Evolutionary conservation across 352 stramenopile species (phyloP), one percentile per base, ranked within the genome.

Genomic region (Globisporangium iwayamae): DNA sequence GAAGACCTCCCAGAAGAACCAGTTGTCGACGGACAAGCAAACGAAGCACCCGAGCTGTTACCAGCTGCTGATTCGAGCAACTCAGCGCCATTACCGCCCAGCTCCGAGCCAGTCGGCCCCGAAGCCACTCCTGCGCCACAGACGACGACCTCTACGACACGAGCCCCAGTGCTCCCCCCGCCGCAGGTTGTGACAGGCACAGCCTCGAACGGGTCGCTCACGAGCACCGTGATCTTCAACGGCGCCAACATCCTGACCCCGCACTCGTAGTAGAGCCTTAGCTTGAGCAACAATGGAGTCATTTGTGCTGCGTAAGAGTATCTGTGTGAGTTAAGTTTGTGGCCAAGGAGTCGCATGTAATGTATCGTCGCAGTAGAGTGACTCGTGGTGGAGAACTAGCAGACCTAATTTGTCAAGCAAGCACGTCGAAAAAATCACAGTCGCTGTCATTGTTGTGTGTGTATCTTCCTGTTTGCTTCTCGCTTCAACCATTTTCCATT

Each of bases 161-260:
- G 32, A 57, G 30, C 30, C 18, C 51, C 51, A 11, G 51, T 45
- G 34, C 4, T 56, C 41, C 28, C 28, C 2, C 51, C 52, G 6
- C 52, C 32, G 22, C 28, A 18, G 52, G 18, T 57, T 13, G 55
- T 60, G 55, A 60, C 38, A 1, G 20, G 55, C 20, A 60, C n/a
- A 16, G n/a, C 55, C 22, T 38, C 55, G 20, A 47, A 60, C 30
- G 55, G 55, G 14, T 36, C 55, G 18, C 39, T 50, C 36, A 60
- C 55, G 55, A 60, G 55, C 55, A 51, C 55, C 34, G 38, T 60
- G 20, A 60, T 60, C 38, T 60, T 60, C 55, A 51, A 22, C 39
- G 55, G 36, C 16, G 36, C 36, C 38, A 60, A 60, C 55, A 51
- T 60, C 55, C 22, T 13, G 20, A 60, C 55, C 11, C 55, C 55